Evolutionary conservation across 768 basidiomycete genomes (phyloP).

Genomic region (Mycena pura): DNA sequence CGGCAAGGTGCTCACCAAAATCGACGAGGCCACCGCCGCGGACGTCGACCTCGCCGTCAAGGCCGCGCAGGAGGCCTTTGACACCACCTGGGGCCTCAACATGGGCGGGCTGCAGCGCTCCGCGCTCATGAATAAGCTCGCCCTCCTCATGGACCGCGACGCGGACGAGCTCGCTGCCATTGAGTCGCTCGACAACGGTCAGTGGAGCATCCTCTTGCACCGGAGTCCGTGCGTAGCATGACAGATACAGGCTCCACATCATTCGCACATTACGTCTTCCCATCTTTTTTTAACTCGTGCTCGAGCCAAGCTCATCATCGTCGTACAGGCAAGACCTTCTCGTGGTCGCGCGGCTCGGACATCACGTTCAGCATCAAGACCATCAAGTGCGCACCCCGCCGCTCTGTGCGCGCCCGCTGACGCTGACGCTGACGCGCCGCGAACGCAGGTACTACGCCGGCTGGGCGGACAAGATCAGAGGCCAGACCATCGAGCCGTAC

Average conservation of each 20-base stretch:
- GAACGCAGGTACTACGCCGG: conserved; percentile 87
- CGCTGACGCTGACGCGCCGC: not conserved
- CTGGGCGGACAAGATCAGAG: conserved; percentile 87
- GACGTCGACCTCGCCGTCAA: conserved; percentile 75
- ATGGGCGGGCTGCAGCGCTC: conserved; percentile 52
- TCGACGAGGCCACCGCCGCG: conserved; percentile 59
- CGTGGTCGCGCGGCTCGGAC: conserved; percentile 54
- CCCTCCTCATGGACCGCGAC: conserved; percentile 61
- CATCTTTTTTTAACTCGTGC: not conserved
- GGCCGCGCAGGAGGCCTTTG: conserved; percentile 64
- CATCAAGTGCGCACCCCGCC: conserved; percentile 39
- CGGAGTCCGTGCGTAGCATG: no score
- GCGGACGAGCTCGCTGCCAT: conserved; percentile 66
- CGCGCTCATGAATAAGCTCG: conserved; percentile 61
- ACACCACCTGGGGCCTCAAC: conserved; percentile 68
- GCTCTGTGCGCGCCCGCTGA: not conserved
- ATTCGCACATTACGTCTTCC: no score
- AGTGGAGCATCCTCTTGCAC: conserved; percentile 30
- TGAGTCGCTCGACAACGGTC: conserved; percentile 71
- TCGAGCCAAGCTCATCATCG: conserved; percentile 2
- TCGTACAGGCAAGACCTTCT: conserved; percentile 58
- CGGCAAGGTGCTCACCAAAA: conserved; percentile 58
- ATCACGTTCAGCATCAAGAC: conserved; percentile 52
- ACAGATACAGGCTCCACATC: no score
- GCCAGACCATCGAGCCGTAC: conserved; percentile 75